Base-by-base conservation (phyloP, 768 basidiomycete species). In the Phylloporus arenicola region DNA sequence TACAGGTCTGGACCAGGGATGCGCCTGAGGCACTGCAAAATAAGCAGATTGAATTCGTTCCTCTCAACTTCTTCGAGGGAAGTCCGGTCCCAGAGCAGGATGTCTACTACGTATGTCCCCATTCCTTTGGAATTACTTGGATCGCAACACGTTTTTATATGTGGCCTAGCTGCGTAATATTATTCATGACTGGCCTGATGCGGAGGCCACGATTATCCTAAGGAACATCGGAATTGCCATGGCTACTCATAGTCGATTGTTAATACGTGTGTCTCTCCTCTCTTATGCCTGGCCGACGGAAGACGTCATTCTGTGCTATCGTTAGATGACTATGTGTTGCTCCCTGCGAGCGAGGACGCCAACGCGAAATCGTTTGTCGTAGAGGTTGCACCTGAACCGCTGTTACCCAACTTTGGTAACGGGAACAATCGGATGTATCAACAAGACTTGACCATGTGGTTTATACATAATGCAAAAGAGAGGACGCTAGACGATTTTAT, bases 361-460 rank as follows among this genome's bases (percentile, higher is more conserved):
- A 50, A 27, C 20, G 37, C 43, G 3, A 46, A 50, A 4, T 50
- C 48, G 4, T 52, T 46, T 33, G 53, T 50, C 33, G 39, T 54
- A 64, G 61, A 62, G 9, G 39, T 57, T 53, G 76, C 74, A 1
- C 77, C 76, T 0, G 69, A 71, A 46, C 78, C 41, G 5, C 9
- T 42, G 41, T 17, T 24, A 6, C 22, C 77, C 6, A 78, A 78
- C 57, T 78, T 71, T 45, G 76, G 75, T 16, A 65, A 70, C 7
- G 77, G 73, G 2, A 64, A 63, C 37, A 59, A 72, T 31, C 60
- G 70, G 6, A 63, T 64, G 25, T 78, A 78, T 52, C 61, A 73
- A 29, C 70, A 71, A 43, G 78, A 80, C 48, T 42, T 79, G 37
- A 70, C 68, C 45, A 76, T 79, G 77, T 71, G 76, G 70, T 39